Base-by-base conservation (phyloP, 2,329 filamentous ascomycete species). In the Paracorniculantispora psalliotae region DNA sequence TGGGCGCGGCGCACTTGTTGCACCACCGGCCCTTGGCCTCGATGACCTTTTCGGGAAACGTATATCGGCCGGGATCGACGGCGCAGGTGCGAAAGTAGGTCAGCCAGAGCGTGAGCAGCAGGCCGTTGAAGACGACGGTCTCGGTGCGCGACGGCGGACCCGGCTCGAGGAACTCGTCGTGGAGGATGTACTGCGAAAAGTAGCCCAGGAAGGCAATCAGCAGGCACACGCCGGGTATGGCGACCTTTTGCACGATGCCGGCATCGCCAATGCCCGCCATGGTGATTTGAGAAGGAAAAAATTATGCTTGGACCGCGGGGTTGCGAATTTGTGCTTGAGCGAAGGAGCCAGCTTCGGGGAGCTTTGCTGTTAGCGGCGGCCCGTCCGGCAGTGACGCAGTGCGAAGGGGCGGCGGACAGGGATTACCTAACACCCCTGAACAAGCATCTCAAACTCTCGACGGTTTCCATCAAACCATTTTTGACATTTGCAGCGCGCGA, bases 141-240 rank as follows among this genome's bases (percentile, higher is more conserved):
- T 93, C 79, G 59, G 73, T 71, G 59, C 69, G 72, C 4, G 80
- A 81, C 25, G 89, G 77, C 1, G 87, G 85, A 2, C 83, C 85
- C 0, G 85, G 84, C 12, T 79, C 76, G 62, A 89, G 79, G 63
- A 80, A 75, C 35, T 84, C 68, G 61, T 82, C 74, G 64, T 81
- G 72, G 70, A 93, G 89, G 49, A 93, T 77, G 69, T 79, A 81
- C 73, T 93, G 90, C 4, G 90, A 88, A 51, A 83, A 81, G 75
- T 88, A 91, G 61, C 84, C 83, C 3, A 92, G 80, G 68, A 91
- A 90, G 56, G 75, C 68, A 61, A 92, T 88, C 15, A 93, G 75
- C 8, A 78, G 58, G 63, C 84, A 85, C 47, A 89, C 88, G 60
- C 78, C 81, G 15, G 88, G 88, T n/a, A 92, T 82, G 60, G 88